Evolutionary conservation across 2,329 filamentous ascomycete species (phyloP).

Genomic region (Coleophoma cylindrospora): DNA sequence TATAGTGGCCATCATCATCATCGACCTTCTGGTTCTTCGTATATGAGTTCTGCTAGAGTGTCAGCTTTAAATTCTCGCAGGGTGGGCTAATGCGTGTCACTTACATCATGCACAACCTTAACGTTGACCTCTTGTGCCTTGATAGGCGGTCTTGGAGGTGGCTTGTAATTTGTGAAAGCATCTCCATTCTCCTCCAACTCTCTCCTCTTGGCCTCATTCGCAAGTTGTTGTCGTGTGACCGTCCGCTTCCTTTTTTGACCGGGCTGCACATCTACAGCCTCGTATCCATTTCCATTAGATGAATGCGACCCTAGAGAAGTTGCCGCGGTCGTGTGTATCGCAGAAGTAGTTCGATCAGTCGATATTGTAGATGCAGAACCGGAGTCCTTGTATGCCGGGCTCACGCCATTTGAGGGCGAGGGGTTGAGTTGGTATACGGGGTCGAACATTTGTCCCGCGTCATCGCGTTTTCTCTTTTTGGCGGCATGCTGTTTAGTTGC

Average conservation of each 20-base stretch:
- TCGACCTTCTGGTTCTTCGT: conserved; percentile 72
- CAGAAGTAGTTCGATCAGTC: conserved; percentile 77
- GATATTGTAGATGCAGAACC: conserved; percentile 69
- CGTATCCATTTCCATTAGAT: conserved; percentile 58
- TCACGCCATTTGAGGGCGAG: conserved; percentile 67
- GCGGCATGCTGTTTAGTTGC: conserved; percentile 59
- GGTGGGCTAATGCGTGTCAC: conserved; percentile 21
- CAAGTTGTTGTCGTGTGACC: conserved; percentile 69
- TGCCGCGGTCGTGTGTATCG: conserved; percentile 78
- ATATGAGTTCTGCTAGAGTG: conserved; percentile 28
- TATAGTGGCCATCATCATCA: conserved; percentile 95
- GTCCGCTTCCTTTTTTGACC: conserved; percentile 86
- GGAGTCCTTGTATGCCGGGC: conserved; percentile 62
- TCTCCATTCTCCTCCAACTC: conserved; percentile 68
- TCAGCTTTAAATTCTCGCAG: conserved; percentile 6
- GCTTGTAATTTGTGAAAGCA: conserved; percentile 73
- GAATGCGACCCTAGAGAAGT: conserved; percentile 72
- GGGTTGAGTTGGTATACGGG: conserved; percentile 64
- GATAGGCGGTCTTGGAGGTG: conserved; percentile 81
- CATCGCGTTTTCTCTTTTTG: conserved; percentile 59
- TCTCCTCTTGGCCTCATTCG: conserved; percentile 75
- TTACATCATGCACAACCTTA: conserved; percentile 57
- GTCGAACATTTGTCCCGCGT: conserved; percentile 55
- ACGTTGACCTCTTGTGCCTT: conserved; percentile 79
- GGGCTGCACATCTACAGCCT: conserved; percentile 59